A percentile compares a stretch with the other conserved stretches of the same genome.
These are phyloP conservation scores for Aureobasidium sp. DNA, from an alignment of 2,329 filamentous ascomycete species.

Conservation along the genomic window DNA sequence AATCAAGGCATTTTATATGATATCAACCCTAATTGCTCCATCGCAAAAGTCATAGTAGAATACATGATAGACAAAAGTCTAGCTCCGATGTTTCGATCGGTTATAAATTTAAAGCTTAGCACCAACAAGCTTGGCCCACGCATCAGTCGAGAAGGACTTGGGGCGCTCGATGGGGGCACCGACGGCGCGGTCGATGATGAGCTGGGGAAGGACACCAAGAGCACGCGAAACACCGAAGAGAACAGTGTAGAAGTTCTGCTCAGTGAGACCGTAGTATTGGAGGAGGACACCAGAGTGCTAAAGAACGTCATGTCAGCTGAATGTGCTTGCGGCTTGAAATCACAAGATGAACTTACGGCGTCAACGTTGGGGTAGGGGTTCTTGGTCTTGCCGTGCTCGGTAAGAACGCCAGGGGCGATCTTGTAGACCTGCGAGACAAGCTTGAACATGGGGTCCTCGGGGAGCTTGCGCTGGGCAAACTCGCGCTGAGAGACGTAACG, in stretches of 20 bases:
- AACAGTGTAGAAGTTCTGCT: slow-evolving; percentile 99
- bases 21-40: slow-evolving; percentile 11
- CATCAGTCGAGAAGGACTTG: slow-evolving; percentile 97
- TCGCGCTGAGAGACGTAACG: slow-evolving; percentile 98
- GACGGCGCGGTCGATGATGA: slow-evolving; percentile 98
- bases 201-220: slow-evolving; percentile 95
- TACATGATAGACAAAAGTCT: slow-evolving; percentile 6
- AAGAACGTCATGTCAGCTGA: neutral
- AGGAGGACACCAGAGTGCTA: slow-evolving; percentile 94
- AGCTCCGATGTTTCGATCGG: neutral
- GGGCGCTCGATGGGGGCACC: slow-evolving; percentile 96
- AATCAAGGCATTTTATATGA: slow-evolving; percentile 10
- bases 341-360: slow-evolving; percentile 42
- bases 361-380: slow-evolving; percentile 99
- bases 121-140: slow-evolving; percentile 85
- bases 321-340: neutral
- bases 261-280: slow-evolving; percentile 98
- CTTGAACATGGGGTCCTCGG: slow-evolving; percentile 99
- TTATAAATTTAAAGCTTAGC: slow-evolving; percentile 69
- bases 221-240: slow-evolving; percentile 98
- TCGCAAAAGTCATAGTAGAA: slow-evolving; percentile 10
- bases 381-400: slow-evolving; percentile 99
- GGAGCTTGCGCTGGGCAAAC: slow-evolving; percentile 88
- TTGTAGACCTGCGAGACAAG: slow-evolving; percentile 99
- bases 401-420: slow-evolving; percentile 95